These are phyloP conservation scores for Physcomitrellopsis africana DNA, from an alignment of 225 moss, liverwort and hornwort genomes.

Conservation along the genomic window DNA sequence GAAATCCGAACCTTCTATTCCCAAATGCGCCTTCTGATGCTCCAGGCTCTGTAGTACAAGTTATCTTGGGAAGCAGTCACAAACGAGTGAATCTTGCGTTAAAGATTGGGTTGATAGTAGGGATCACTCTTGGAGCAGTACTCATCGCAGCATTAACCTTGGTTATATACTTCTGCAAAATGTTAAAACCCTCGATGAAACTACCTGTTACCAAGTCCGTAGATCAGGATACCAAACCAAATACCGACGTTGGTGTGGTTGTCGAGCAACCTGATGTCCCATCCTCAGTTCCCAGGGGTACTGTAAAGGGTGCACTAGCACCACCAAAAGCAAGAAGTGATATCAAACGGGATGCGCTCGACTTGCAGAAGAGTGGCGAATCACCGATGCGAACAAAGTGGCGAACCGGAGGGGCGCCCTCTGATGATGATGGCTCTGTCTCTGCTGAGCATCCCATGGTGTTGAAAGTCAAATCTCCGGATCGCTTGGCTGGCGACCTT, in stretches of 20 bases:
- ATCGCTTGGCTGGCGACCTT: slow-evolving; percentile 80
- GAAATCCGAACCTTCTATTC: slow-evolving; percentile 57
- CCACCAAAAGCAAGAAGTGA: slow-evolving; percentile 58
- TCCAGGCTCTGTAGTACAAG: slow-evolving; percentile 38
- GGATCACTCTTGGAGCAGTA: slow-evolving; percentile 63
- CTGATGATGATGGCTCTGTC: slow-evolving; percentile 38
- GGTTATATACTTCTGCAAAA: slow-evolving; percentile 44
- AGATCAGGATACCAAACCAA: slow-evolving; percentile 38
- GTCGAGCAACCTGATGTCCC: slow-evolving; percentile 37
- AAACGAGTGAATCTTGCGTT: slow-evolving; percentile 49
- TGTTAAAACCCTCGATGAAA: slow-evolving; percentile 33
- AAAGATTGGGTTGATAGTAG: slow-evolving; percentile 67
- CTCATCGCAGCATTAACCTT: slow-evolving; percentile 47
- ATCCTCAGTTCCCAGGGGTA: slow-evolving; percentile 32
- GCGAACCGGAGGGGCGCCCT: slow-evolving; percentile 41
- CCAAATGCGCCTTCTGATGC: slow-evolving; percentile 35
- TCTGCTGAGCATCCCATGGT: slow-evolving; percentile 62
- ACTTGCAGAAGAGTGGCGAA: slow-evolving; percentile 56
- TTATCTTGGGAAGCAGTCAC: slow-evolving; percentile 33
- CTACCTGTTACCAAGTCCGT: slow-evolving; percentile 30
- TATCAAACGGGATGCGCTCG: slow-evolving; percentile 56
- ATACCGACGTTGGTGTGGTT: slow-evolving; percentile 21
- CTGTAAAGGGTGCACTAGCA: slow-evolving; percentile 51
- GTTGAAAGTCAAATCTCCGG: slow-evolving; percentile 60
- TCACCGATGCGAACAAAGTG: slow-evolving; percentile 55